Percentiles rank a stretch among this genome's conserved stretches.
These are phyloP conservation scores for Septoria petroselini DNA, from an alignment of 2,329 filamentous ascomycete species.

Conservation along the genomic window DNA sequence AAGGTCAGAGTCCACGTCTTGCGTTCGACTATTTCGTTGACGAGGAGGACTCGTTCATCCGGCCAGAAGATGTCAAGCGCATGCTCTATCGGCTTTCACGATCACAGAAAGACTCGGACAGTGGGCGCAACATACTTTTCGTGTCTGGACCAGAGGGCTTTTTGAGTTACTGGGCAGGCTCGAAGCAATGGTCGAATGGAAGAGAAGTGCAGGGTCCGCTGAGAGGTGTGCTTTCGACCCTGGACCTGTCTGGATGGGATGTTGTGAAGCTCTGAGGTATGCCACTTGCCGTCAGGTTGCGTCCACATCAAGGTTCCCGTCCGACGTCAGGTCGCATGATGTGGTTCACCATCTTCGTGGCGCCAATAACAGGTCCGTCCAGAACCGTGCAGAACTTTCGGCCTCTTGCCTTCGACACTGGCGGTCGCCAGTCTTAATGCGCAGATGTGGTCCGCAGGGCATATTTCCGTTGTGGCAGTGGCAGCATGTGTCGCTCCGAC, in stretches of 20 bases:
- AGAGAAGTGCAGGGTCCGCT: slow-evolving; percentile 72
- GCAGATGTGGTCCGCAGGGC: slow-evolving; percentile 1
- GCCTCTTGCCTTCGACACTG: too few relatives aligned
- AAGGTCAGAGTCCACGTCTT: slow-evolving; percentile 43
- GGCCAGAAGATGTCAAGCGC: slow-evolving; percentile 39
- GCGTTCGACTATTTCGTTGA: slow-evolving; percentile 76
- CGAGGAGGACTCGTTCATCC: slow-evolving; percentile 68
- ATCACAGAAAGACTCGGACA: slow-evolving; percentile 30
- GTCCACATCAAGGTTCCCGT: not conserved
- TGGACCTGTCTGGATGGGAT: slow-evolving; percentile 58
- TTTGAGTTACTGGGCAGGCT: slow-evolving; percentile 72
- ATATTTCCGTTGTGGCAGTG: slow-evolving; percentile 6
- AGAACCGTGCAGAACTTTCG: not conserved
- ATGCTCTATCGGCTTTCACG: slow-evolving; percentile 28
- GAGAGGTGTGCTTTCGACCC: slow-evolving; percentile 61
- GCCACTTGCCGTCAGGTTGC: not conserved
- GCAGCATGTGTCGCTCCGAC: slow-evolving; percentile 10
- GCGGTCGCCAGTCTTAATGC: too few relatives aligned
- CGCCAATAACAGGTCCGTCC: too few relatives aligned
- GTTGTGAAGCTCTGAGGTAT: slow-evolving; percentile 55
- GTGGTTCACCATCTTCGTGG: too few relatives aligned
- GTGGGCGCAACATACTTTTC: slow-evolving; percentile 63
- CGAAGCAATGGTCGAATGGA: slow-evolving; percentile 72
- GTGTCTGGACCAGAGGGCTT: slow-evolving; percentile 92
- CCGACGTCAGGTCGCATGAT: not conserved